These are phyloP conservation scores for Zasmidium angulare DNA, from an alignment of 2,329 filamentous ascomycete genomes.

Conservation along the genomic window DNA sequence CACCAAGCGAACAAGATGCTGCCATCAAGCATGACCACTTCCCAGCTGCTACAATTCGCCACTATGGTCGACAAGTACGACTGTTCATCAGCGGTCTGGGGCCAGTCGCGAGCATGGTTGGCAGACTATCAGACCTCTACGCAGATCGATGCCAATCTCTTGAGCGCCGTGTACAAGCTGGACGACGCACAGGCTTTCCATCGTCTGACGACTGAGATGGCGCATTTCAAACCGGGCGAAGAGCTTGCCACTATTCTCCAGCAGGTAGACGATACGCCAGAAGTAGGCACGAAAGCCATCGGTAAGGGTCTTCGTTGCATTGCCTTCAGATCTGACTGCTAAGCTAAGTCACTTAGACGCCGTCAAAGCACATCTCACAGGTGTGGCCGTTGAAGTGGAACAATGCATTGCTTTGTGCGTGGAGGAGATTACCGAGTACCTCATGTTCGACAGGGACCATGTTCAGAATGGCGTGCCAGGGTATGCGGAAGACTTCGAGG, in stretches of 20 bases:
- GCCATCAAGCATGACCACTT: background rate
- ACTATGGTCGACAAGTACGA: slow-evolving; percentile 5
- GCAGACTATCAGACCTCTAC: background rate
- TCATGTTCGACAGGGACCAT: background rate
- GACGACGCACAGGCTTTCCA: background rate
- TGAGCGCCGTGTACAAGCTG: background rate
- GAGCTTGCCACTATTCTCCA: no score
- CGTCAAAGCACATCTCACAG: no score
- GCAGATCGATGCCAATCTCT: background rate
- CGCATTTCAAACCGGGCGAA: no score
- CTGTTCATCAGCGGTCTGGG: background rate
- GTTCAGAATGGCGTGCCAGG: background rate
- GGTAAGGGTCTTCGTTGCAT: no score
- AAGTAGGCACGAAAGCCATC: no score
- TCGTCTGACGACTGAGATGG: no score
- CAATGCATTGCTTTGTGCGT: background rate
- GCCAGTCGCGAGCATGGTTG: background rate
- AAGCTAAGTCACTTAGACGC: no score
- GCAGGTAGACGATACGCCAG: no score
- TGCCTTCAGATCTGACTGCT: no score
- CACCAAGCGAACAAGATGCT: background rate
- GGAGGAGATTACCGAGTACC: background rate
- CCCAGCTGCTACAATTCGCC: background rate
- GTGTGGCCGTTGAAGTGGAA: background rate
- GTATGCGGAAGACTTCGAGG: background rate